Evolutionary conservation across 176 grass and related monocot genomes (phyloP).

Genomic region (Carex kokanica): DNA sequence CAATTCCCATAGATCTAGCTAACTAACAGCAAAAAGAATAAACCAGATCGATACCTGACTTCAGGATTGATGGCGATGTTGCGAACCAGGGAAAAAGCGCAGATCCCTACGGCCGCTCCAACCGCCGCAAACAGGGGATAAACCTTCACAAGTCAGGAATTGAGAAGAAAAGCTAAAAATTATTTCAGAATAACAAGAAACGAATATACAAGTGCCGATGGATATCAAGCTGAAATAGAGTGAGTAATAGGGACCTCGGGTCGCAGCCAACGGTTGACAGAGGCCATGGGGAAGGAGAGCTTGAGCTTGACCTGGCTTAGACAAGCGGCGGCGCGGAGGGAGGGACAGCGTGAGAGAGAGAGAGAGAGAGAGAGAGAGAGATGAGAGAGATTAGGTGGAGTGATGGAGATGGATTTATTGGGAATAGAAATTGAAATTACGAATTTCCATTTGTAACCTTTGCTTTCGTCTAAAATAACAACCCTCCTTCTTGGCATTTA

Average conservation of each 20-base stretch:
- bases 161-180: background rate
- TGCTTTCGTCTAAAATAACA: too few species aligned
- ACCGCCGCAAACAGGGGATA: conserved; percentile 88
- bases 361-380: too few species aligned
- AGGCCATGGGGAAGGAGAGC: conserved; percentile 40
- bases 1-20: background rate
- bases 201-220: too few species aligned
- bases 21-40: too few species aligned
- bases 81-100: conserved; percentile 49
- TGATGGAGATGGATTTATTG: conserved; percentile 20
- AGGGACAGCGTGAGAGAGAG: conserved; percentile 3
- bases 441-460: background rate
- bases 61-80: conserved; percentile 83
- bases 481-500: too few species aligned
- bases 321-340: conserved; percentile 23
- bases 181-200: background rate
- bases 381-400: conserved; percentile 11
- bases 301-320: background rate
- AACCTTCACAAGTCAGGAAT: conserved; percentile 36
- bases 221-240: background rate
- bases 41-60: conserved; percentile 49
- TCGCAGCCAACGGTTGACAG: conserved; percentile 60
- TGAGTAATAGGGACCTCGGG: conserved; percentile 53
- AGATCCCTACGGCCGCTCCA: conserved; percentile 63
- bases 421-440: background rate